A percentile compares a stretch with the other conserved stretches of the same genome.
phyloP scores from a whole-genome alignment of 1,139 yeast genomes.

The Candida pseudocylindracea region DNA sequence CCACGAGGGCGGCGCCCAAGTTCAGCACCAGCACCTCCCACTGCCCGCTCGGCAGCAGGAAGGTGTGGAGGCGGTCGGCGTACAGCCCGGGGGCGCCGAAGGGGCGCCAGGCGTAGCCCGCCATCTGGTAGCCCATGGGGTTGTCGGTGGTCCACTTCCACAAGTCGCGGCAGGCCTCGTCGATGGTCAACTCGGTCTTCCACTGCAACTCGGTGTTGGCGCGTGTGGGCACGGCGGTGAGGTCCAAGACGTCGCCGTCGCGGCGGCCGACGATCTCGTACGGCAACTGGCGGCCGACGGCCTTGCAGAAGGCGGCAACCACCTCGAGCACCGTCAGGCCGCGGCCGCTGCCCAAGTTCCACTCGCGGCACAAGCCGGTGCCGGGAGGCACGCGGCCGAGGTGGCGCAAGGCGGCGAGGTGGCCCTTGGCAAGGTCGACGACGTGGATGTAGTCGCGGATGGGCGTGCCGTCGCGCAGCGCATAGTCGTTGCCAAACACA shows the following conservation, averaged over 20 bases:
- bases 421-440: constrained; percentile 66
- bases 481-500: constrained; percentile 49
- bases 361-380: constrained; percentile 40
- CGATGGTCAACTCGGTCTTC: constrained; percentile 33
- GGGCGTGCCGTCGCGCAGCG: constrained; percentile 60
- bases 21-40: constrained; percentile 24
- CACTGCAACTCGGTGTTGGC: constrained; percentile 48
- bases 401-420: constrained; percentile 46
- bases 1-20: constrained; percentile 28
- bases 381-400: constrained; percentile 15
- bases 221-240: constrained; percentile 50
- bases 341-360: constrained; percentile 71
- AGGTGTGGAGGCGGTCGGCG: constrained; percentile 18
- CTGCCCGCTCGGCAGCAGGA: constrained; percentile 8
- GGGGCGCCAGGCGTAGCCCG: constrained; percentile 13
- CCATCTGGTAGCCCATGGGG: constrained; percentile 35
- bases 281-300: constrained; percentile 47
- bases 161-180: constrained; percentile 47
- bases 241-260: constrained; percentile 58
- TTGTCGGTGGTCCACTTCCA: constrained; percentile 63
- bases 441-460: constrained; percentile 71
- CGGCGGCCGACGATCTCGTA: constrained; percentile 45
- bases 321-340: constrained; percentile 67
- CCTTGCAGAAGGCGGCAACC: constrained; percentile 39
- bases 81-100: constrained; percentile 8